phyloP scores from a whole-genome alignment of 768 basidiomycete genomes.

The Auriscalpium orientale region DNA sequence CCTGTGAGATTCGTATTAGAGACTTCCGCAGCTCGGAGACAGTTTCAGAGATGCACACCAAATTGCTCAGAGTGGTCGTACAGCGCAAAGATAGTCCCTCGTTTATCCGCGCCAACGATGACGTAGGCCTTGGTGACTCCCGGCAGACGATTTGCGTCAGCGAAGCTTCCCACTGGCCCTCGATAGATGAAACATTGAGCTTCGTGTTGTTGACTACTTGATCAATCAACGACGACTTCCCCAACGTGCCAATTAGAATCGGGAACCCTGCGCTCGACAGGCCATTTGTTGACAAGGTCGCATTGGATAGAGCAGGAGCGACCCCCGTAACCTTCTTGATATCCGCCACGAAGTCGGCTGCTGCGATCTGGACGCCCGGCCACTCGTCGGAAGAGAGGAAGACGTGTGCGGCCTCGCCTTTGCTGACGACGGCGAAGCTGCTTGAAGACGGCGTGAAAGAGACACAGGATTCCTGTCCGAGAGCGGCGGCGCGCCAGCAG shows the following conservation, averaged over 20 bases:
- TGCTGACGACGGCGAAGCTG: constrained; percentile 38
- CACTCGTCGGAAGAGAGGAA: constrained; percentile 50
- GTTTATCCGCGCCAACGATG: constrained; percentile 60
- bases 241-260: constrained; percentile 61
- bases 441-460: constrained; percentile 29
- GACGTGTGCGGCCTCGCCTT: constrained; percentile 39
- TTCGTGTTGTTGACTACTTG: constrained; percentile 43
- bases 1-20: constrained; percentile 26
- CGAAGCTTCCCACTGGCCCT: constrained; percentile 65
- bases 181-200: constrained; percentile 47
- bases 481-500: constrained; percentile 25
- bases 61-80: constrained; percentile 68
- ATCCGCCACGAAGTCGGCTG: constrained; percentile 52
- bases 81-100: constrained; percentile 59
- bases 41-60: constrained; percentile 24
- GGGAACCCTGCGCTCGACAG: constrained; percentile 25
- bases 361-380: constrained; percentile 56
- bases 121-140: constrained; percentile 57
- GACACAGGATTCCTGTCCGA: constrained; percentile 44
- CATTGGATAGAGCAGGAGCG: constrained; percentile 43
- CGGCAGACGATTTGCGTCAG: constrained; percentile 45
- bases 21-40: neutral
- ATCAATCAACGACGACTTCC: constrained; percentile 46
- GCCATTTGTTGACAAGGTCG: constrained; percentile 19
- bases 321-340: constrained; percentile 52